Percentiles rank a stretch among this genome's conserved stretches.
These are phyloP conservation scores for Sugiyamaella smithiae DNA, from an alignment of 805 yeast genomes.

Conservation along the genomic window DNA sequence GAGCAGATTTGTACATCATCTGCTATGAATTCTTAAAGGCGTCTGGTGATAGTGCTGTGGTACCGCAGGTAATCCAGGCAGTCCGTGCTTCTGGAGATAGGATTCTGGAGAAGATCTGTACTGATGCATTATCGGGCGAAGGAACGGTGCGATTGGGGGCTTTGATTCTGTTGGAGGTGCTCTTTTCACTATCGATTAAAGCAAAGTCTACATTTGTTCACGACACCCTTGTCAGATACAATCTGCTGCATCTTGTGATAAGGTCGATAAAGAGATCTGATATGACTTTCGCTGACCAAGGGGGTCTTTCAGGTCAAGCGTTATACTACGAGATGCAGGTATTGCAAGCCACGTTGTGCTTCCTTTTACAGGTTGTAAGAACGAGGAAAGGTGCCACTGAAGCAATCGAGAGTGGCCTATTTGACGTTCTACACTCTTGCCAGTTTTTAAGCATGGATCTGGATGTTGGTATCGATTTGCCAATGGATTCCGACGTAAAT, in stretches of 20 bases:
- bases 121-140: constrained; percentile 77
- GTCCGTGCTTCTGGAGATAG: constrained; percentile 58
- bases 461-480: constrained; percentile 65
- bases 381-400: constrained; percentile 74
- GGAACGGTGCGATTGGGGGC: constrained; percentile 75
- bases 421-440: constrained; percentile 57
- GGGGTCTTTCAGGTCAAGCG: constrained; percentile 32
- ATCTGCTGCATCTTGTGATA: constrained; percentile 61
- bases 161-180: constrained; percentile 66
- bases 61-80: constrained; percentile 50
- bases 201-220: constrained; percentile 54
- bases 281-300: constrained; percentile 46
- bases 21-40: constrained; percentile 62
- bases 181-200: constrained; percentile 53
- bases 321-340: constrained; percentile 69
- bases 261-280: constrained; percentile 69
- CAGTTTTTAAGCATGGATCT: constrained; percentile 67
- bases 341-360: constrained; percentile 65
- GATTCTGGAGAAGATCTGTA: constrained; percentile 62
- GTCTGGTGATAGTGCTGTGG: constrained; percentile 34
- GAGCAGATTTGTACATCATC: constrained; percentile 78
- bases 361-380: constrained; percentile 72
- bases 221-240: constrained; percentile 59
- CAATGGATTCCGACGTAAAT: constrained; percentile 45
- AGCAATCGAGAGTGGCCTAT: constrained; percentile 69